These are phyloP conservation scores for Pseudomassariella vexata DNA, from an alignment of 2,329 filamentous ascomycete genomes.

Conservation along the genomic window DNA sequence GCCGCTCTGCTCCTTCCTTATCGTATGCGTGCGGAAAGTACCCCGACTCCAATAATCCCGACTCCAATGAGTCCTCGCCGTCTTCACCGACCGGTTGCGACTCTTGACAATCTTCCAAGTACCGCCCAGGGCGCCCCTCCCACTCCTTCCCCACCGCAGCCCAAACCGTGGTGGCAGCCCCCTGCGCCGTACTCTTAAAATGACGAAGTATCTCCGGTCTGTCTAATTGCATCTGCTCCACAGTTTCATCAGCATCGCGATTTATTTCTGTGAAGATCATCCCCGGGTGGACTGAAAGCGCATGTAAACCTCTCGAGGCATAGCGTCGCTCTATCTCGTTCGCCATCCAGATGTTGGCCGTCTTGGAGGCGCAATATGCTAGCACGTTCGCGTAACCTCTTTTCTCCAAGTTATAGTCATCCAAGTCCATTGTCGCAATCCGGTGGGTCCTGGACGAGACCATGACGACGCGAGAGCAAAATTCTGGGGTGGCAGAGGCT, in stretches of 20 bases:
- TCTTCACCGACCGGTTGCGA: not conserved
- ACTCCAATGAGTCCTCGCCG: not conserved
- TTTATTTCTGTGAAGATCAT: slow-evolving; percentile 27
- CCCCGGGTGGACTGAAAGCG: slow-evolving; percentile 36
- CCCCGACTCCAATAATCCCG: too few relatives aligned
- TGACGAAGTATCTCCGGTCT: slow-evolving; percentile 14
- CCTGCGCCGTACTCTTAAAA: slow-evolving; percentile 33
- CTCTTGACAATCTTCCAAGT: slow-evolving; percentile 3
- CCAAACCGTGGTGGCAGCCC: slow-evolving; percentile 38
- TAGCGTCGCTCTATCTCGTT: not conserved
- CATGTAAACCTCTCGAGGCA: not conserved
- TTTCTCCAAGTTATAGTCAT: slow-evolving; percentile 31
- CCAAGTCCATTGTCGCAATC: slow-evolving; percentile 21
- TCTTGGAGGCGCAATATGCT: slow-evolving; percentile 44
- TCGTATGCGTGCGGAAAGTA: slow-evolving; percentile 2
- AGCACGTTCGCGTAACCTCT: slow-evolving; percentile 26
- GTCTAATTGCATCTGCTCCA: slow-evolving; percentile 1
- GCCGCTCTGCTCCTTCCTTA: not conserved
- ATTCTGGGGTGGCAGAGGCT: slow-evolving; percentile 13
- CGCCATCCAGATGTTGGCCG: slow-evolving; percentile 34
- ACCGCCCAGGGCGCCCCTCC: slow-evolving; percentile 35
- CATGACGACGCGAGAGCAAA: slow-evolving; percentile 36
- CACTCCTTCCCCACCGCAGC: slow-evolving; percentile 31
- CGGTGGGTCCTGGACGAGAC: slow-evolving; percentile 36
- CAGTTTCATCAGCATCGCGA: slow-evolving; percentile 9